Evolutionary conservation across 148 eudicot genomes (phyloP), one percentile per base, ranked within the genome.

Genomic region (Cornus controversa): DNA sequence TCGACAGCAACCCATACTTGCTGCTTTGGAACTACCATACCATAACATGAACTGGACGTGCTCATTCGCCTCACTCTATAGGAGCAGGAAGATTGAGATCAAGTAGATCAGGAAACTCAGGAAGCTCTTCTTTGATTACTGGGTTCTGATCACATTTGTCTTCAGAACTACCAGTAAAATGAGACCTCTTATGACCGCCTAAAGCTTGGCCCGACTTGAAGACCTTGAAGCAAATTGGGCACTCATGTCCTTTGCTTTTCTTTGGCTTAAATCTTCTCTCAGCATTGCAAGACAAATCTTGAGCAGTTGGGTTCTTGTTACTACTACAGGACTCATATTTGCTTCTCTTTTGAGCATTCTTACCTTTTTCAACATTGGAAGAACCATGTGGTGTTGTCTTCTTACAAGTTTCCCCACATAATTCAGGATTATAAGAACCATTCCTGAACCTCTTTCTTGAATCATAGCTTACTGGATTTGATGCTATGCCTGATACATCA

Each of bases 171-270:
- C 85, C 90, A 27, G 89, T 71, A 80, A 91, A 88, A 84, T 93
- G 98, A 77, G 99, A 86, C 87, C 99, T 90, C 85, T 96, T 96
- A 76, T 96, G 99, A 57, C 99, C 99, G 7, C 99, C 99, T 65
- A 96, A 83, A 67, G 99, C 99, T 85, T 96, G 99, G 64, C 99
- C 99, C 14, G 92, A 91, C 85, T 87, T 93, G 63, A 87, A 96
- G 40, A 91, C 89, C 78, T 75, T 91, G 34, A 80, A 80, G 85
- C 99, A 96, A 73, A 85, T 86, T 14, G 97, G 97, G 77, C 99
- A 96, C 29, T 84, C 90, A 50, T 93, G 94, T 71, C 83, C 92
- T 82, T 87, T 92, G 40, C 47, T 76, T 77, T 91, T 93, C 85
- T 85, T 91, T 29, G 89, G 40, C 78, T 66, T 83, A 16, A 69